These are phyloP conservation scores for Thielaviopsis euricoi DNA, from an alignment of 2,329 filamentous ascomycete genomes.

Conservation along the genomic window DNA sequence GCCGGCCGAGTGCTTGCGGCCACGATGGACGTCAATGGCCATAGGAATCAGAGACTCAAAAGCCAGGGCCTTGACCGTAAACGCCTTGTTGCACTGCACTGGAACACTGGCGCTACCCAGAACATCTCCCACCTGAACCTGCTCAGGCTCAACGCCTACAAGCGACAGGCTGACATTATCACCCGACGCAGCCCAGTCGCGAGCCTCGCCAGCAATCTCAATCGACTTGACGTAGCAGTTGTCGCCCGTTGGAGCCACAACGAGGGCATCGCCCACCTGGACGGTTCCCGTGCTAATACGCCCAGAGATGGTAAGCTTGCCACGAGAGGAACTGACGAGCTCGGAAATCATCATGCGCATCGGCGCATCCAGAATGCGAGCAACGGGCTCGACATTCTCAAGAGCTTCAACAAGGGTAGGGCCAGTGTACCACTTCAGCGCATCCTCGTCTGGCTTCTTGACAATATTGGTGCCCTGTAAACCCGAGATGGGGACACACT, in stretches of 20 bases:
- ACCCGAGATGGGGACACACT: conserved; percentile 80
- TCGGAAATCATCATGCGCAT: conserved; percentile 78
- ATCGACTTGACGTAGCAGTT: conserved; percentile 73
- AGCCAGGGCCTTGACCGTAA: conserved; percentile 71
- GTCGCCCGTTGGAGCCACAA: conserved; percentile 60
- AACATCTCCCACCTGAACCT: conserved; percentile 72
- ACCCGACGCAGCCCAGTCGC: conserved; percentile 83
- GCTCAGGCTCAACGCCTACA: conserved; percentile 65
- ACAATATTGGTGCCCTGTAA: conserved; percentile 78
- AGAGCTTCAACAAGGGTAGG: conserved; percentile 68
- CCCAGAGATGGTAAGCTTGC: conserved; percentile 70
- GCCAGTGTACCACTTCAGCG: conserved; percentile 64
- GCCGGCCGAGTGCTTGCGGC: conserved; percentile 63
- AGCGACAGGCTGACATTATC: conserved; percentile 79
- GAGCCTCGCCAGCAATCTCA: conserved; percentile 54
- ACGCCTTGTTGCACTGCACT: conserved; percentile 53
- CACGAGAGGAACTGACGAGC: conserved; percentile 64
- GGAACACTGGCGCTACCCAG: conserved; percentile 55
- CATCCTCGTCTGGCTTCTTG: conserved; percentile 24
- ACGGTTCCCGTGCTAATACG: conserved; percentile 71
- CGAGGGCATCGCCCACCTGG: conserved; percentile 66
- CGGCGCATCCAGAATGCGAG: conserved; percentile 56
- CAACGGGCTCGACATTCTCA: conserved; percentile 58
- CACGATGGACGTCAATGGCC: conserved; percentile 75
- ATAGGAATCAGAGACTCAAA: conserved; percentile 84